A percentile compares a stretch with the other conserved stretches of the same genome.
Evolutionary conservation across 768 basidiomycete genomes (phyloP).

Genomic region (Amanita thiersii): DNA sequence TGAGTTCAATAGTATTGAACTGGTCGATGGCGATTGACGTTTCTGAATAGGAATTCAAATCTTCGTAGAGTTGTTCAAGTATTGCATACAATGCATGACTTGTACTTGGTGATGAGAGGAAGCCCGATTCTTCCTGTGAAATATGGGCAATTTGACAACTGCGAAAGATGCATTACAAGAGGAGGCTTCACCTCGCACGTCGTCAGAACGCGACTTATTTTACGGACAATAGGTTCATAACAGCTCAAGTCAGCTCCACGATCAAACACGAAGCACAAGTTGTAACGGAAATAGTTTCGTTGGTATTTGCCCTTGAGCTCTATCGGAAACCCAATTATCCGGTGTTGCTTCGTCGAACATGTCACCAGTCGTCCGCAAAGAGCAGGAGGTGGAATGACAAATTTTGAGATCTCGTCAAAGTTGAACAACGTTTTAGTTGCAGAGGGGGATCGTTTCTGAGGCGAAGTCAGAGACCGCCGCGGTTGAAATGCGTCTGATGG

Average conservation of each 20-base stretch:
- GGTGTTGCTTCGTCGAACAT: slow-evolving; percentile 71
- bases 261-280: slow-evolving; percentile 95
- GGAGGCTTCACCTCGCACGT: slow-evolving; percentile 70
- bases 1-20: slow-evolving; percentile 92
- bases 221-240: slow-evolving; percentile 93
- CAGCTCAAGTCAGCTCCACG: slow-evolving; percentile 86
- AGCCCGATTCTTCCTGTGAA: slow-evolving; percentile 81
- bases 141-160: slow-evolving; percentile 5
- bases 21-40: slow-evolving; percentile 87
- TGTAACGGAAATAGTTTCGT: slow-evolving; percentile 87
- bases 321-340: slow-evolving; percentile 90
- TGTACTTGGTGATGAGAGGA: slow-evolving; percentile 69
- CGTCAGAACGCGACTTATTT: slow-evolving; percentile 84
- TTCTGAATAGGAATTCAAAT: slow-evolving; percentile 95
- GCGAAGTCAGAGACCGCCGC: slow-evolving; percentile 34
- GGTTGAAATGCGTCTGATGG: slow-evolving; percentile 35
- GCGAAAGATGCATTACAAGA: not conserved
- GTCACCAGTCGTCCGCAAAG: slow-evolving; percentile 87
- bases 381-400: slow-evolving; percentile 83
- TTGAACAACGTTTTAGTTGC: slow-evolving; percentile 62
- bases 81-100: slow-evolving; percentile 69
- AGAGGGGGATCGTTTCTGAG: slow-evolving; percentile 41
- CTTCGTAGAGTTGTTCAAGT: slow-evolving; percentile 94
- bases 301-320: slow-evolving; percentile 69
- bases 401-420: slow-evolving; percentile 88